Evolutionary conservation across 345 rosid genomes (phyloP).

Genomic region (Heritiera fomes): DNA sequence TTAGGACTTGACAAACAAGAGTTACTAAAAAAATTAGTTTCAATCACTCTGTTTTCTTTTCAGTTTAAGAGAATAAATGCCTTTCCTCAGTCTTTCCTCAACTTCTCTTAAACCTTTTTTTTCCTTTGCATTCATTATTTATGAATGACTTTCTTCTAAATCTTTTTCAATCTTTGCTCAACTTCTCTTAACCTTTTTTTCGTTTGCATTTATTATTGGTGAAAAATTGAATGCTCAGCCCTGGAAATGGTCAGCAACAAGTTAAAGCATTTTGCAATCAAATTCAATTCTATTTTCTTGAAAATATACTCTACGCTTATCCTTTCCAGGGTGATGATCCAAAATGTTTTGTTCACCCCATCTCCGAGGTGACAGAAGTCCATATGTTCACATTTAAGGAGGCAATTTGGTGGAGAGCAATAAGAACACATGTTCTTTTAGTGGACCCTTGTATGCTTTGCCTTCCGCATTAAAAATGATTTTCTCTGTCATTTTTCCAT

Average conservation of each 20-base stretch:
- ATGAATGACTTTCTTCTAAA: no score
- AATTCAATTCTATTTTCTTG: neutral
- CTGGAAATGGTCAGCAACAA: neutral
- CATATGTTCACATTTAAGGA: conserved; percentile 13
- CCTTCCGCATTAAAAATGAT: neutral
- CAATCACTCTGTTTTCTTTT: no score
- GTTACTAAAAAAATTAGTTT: no score
- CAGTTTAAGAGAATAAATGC: no score
- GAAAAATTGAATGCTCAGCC: no score
- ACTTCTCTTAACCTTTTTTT: no score
- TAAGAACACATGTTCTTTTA: neutral
- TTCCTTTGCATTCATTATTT: no score
- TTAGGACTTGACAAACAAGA: no score
- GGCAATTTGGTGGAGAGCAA: neutral
- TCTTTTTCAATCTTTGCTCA: no score
- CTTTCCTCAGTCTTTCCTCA: no score
- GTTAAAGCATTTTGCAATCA: neutral
- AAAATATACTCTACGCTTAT: neutral
- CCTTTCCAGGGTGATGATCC: neutral
- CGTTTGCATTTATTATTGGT: no score
- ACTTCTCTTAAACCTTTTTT: no score
- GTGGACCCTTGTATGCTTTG: neutral
- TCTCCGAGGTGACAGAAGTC: neutral
- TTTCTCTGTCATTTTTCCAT: neutral
- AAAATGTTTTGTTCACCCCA: neutral